phyloP scores from a whole-genome alignment of 2,329 filamentous ascomycete species.

The Fusarium palustre region DNA sequence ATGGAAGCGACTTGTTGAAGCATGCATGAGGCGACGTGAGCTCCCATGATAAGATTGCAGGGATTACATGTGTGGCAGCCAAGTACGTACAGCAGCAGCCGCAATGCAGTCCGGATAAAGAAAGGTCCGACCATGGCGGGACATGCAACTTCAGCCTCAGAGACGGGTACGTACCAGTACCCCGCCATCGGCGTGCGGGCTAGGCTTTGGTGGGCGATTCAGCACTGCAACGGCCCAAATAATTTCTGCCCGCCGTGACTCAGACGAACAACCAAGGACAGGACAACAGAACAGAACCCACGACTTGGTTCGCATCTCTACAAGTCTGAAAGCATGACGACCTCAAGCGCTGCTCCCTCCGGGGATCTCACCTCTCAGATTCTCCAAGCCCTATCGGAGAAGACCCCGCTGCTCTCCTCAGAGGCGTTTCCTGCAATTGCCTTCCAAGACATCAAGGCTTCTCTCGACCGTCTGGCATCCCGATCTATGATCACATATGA shows the following conservation, averaged over 20 bases:
- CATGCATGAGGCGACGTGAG: constrained; percentile 37
- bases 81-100: constrained; percentile 10
- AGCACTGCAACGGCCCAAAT: constrained; percentile 37
- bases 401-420: constrained; percentile 74
- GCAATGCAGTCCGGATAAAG: constrained; percentile 25
- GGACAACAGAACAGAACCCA: constrained; percentile 25
- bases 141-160: constrained; percentile 4
- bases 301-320: constrained; percentile 23
- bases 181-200: constrained; percentile 40
- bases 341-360: constrained; percentile 50
- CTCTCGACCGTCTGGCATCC: constrained; percentile 85
- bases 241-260: constrained; percentile 46
- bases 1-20: constrained; percentile 27
- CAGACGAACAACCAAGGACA: constrained; percentile 37
- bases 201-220: constrained; percentile 31
- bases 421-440: constrained; percentile 75
- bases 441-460: constrained; percentile 82
- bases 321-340: constrained; percentile 56
- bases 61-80: constrained; percentile 32
- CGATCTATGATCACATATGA: constrained; percentile 90
- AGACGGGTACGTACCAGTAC: constrained; percentile 37
- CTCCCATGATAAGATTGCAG: constrained; percentile 45
- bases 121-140: constrained; percentile 23
- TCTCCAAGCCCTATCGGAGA: constrained; percentile 72
- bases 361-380: constrained; percentile 73